A percentile compares a stretch with the other conserved stretches of the same genome.
phyloP scores from a whole-genome alignment of 2,329 filamentous ascomycete genomes.

The Exophiala calicioides region DNA sequence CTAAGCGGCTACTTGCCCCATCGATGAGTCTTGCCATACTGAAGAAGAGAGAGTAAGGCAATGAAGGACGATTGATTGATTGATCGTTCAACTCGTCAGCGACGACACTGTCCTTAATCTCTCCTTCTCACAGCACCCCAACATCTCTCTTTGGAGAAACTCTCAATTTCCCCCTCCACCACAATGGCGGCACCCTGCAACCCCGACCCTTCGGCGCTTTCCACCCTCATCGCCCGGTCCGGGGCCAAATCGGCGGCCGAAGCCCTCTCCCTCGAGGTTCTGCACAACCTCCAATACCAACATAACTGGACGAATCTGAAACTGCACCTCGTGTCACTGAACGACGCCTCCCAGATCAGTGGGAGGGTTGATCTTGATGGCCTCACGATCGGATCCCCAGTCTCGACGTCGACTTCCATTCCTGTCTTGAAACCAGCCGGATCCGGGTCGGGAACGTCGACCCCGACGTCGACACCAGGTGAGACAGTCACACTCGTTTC shows the following conservation, averaged over 20 bases:
- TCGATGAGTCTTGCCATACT: no score
- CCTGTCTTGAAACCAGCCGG: slow-evolving; percentile 17
- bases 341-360: neutral
- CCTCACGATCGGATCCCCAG: neutral
- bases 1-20: no score
- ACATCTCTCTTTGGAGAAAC: no score
- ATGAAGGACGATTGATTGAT: no score
- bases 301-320: slow-evolving; percentile 62
- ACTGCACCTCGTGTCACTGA: slow-evolving; percentile 38
- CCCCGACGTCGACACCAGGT: slow-evolving; percentile 37
- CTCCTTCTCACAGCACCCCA: neutral
- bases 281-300: slow-evolving; percentile 65
- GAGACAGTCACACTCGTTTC: slow-evolving; percentile 56
- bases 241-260: slow-evolving; percentile 33
- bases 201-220: slow-evolving; percentile 42
- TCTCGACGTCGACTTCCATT: slow-evolving; percentile 5
- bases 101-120: neutral
- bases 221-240: slow-evolving; percentile 40
- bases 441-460: slow-evolving; percentile 16
- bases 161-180: neutral
- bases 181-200: neutral
- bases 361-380: slow-evolving; percentile 10
- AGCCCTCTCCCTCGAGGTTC: slow-evolving; percentile 58
- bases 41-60: no score
- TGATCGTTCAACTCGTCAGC: no score